phyloP scores from a whole-genome alignment of 371 early-diverging fungal genomes.

The Chytridium lagenaria region DNA sequence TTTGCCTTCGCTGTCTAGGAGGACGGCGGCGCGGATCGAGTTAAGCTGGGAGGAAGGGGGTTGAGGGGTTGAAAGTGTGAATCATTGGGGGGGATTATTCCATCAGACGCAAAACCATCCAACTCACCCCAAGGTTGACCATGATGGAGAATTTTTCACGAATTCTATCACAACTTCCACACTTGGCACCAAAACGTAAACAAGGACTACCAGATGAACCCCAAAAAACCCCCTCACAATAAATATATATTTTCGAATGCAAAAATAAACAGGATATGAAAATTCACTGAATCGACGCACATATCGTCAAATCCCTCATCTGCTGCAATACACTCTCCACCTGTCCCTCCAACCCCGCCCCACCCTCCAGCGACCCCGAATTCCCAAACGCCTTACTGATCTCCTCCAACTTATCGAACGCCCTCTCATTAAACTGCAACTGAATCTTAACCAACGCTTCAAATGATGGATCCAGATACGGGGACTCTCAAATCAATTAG shows the following conservation, averaged over 20 bases:
- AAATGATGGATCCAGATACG: constrained; percentile 90
- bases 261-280: neutral
- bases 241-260: no score
- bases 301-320: constrained; percentile 89
- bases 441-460: constrained; percentile 93
- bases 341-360: constrained; percentile 62
- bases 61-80: neutral
- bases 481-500: constrained; percentile 86
- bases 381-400: constrained; percentile 43
- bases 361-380: constrained; percentile 19
- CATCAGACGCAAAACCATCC: neutral
- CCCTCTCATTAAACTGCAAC: constrained; percentile 78
- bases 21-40: constrained; percentile 83
- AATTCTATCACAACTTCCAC: no score
- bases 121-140: constrained; percentile 12
- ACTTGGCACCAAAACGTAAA: no score
- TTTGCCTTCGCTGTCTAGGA: constrained; percentile 93
- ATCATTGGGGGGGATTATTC: no score
- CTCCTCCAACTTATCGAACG: constrained; percentile 71
- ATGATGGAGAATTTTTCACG: neutral
- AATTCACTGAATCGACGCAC: constrained; percentile 36
- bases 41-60: constrained; percentile 54
- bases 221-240: no score
- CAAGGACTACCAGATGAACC: no score
- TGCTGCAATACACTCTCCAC: constrained; percentile 83